These are phyloP conservation scores for Blastocystis sp. DNA, from an alignment of 352 stramenopile genomes.

Conservation along the genomic window DNA sequence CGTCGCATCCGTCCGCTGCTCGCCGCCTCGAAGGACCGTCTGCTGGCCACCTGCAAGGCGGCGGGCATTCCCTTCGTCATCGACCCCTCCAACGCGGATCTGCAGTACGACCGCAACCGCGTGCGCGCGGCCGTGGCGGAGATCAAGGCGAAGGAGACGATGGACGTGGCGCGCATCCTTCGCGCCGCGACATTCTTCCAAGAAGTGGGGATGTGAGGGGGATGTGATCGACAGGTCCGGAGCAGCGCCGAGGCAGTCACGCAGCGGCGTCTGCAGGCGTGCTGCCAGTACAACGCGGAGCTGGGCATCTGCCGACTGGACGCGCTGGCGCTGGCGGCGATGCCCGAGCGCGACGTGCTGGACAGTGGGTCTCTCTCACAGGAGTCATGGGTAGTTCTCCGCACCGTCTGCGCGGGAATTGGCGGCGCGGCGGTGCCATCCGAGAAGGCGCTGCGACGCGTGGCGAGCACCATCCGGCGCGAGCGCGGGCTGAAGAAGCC, in stretches of 20 bases:
- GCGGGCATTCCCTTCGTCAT: slow-evolving; percentile 22
- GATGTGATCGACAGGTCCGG: not conserved
- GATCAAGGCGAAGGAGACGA: not conserved
- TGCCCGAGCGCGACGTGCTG: not conserved
- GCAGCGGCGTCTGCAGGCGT: not conserved
- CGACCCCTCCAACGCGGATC: slow-evolving; percentile 45
- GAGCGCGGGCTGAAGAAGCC: slow-evolving; percentile 13
- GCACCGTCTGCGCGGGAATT: slow-evolving; percentile 22
- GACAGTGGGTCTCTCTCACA: not conserved
- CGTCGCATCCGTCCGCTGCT: slow-evolving; percentile 48
- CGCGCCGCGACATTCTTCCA: slow-evolving; percentile 38
- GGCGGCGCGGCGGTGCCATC: not conserved
- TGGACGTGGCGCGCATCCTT: slow-evolving; percentile 3
- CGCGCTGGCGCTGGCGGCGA: not conserved
- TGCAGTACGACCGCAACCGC: slow-evolving; percentile 63
- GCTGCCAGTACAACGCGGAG: slow-evolving; percentile 44
- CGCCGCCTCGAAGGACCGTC: slow-evolving; percentile 27
- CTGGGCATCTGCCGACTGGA: slow-evolving; percentile 56
- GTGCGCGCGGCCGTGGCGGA: slow-evolving; percentile 3
- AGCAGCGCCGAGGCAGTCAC: not conserved
- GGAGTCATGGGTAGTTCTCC: slow-evolving; percentile 1
- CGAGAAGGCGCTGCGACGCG: slow-evolving; percentile 23
- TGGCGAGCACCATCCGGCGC: not conserved
- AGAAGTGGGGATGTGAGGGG: not conserved
- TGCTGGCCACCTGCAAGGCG: slow-evolving; percentile 28